Percentiles rank a stretch among this genome's conserved stretches.
phyloP scores from a whole-genome alignment of 2,329 filamentous ascomycete genomes.

The Aspergillus texensis region DNA sequence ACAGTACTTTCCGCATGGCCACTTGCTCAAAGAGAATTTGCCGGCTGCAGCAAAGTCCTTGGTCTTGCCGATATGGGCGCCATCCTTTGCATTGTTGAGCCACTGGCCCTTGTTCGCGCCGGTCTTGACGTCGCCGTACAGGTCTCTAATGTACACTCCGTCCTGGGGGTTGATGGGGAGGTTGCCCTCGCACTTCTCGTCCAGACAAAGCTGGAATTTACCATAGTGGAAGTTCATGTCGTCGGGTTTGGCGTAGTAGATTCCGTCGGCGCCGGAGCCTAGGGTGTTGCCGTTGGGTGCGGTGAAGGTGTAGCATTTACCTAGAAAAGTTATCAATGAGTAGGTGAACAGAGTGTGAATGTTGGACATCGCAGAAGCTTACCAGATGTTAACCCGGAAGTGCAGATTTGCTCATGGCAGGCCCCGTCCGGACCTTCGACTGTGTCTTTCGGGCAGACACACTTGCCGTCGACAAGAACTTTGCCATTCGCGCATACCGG shows the following conservation, averaged over 20 bases:
- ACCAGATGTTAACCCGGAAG: conserved; percentile 12
- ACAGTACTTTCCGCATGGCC: conserved; percentile 19
- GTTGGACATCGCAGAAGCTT: neutral
- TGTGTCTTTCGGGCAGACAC: conserved; percentile 6
- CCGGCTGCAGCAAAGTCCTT: conserved; percentile 4
- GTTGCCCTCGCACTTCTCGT: conserved; percentile 8
- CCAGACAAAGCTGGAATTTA: conserved; percentile 17
- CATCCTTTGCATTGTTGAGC: conserved; percentile 16
- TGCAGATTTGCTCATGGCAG: conserved; percentile 2
- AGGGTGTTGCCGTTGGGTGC: conserved; percentile 14
- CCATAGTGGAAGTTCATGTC: conserved; percentile 13
- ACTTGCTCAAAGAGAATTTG: conserved; percentile 15
- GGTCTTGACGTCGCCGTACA: conserved; percentile 11
- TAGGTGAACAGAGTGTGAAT: neutral
- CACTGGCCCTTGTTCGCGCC: conserved; percentile 11
- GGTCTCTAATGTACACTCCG: conserved; percentile 12
- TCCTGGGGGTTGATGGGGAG: conserved; percentile 9
- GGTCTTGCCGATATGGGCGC: conserved; percentile 15
- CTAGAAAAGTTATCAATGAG: neutral
- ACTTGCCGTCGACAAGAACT: conserved; percentile 11
- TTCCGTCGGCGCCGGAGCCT: conserved; percentile 12
- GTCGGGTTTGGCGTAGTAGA: conserved; percentile 10
- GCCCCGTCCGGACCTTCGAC: conserved; percentile 2
- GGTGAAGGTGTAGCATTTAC: conserved; percentile 19
- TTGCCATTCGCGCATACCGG: conserved; percentile 13